Conservation (phyloP, 2,329 filamentous ascomycete species). For the Aspergillus brasiliensis region DNA sequence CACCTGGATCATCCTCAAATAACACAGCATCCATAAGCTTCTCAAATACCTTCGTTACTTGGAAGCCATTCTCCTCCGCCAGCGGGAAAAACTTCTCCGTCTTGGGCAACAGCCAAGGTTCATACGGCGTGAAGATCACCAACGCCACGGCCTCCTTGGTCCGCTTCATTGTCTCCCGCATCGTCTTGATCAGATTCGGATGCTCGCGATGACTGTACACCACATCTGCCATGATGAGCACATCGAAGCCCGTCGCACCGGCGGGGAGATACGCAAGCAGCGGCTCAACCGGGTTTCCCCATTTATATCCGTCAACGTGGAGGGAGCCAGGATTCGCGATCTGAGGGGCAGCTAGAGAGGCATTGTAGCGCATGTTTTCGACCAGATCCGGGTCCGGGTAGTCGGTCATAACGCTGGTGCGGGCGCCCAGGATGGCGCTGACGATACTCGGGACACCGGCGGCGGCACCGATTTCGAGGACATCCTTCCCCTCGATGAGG, state of each 20-base stretch:
- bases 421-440: slow-evolving; percentile 71
- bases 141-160: slow-evolving; percentile 64
- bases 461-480: slow-evolving; percentile 87
- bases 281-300: slow-evolving; percentile 68
- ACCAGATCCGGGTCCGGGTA: slow-evolving; percentile 86
- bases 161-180: slow-evolving; percentile 66
- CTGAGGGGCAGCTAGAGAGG: slow-evolving; percentile 57
- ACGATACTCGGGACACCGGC: slow-evolving; percentile 82
- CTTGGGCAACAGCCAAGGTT: slow-evolving; percentile 84
- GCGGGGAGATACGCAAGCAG: slow-evolving; percentile 62
- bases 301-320: slow-evolving; percentile 73
- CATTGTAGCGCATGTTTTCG: slow-evolving; percentile 75
- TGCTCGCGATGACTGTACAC: slow-evolving; percentile 93
- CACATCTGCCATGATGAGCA: slow-evolving; percentile 83
- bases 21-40: slow-evolving; percentile 80
- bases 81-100: slow-evolving; percentile 86
- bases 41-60: slow-evolving; percentile 78
- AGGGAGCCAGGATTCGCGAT: slow-evolving; percentile 48
- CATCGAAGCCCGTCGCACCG: slow-evolving; percentile 62
- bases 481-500: slow-evolving; percentile 66
- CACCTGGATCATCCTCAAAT: slow-evolving; percentile 84
- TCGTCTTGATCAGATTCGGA: slow-evolving; percentile 70
- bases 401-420: slow-evolving; percentile 75
- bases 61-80: slow-evolving; percentile 69
- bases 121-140: slow-evolving; percentile 93